Base-by-base conservation (phyloP, 148 eudicot species). In the Amaranthus cruentus region DNA sequence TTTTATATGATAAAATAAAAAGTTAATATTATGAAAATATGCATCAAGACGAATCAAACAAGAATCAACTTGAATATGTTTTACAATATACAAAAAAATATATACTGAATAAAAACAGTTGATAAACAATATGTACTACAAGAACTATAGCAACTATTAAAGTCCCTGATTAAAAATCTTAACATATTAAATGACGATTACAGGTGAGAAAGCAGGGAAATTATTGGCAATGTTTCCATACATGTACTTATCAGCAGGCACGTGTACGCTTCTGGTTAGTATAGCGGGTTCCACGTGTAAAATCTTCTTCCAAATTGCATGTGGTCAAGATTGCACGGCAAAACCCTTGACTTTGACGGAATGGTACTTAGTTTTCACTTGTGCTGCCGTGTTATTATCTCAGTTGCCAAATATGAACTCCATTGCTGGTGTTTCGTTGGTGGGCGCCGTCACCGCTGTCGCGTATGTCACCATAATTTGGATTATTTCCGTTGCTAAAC, bases 321-420 rank as follows among this genome's bases (percentile, higher is more conserved):
- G 98, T 54, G 89, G 87, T 6, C 51, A 86, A 0, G 68, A 64
- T 1, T 90, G 96, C 66, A 66, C 80, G 2, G 62, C 77, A 9
- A 77, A 82, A 47, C 82, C 85, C 42, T 70, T 89, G 6, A 87
- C 96, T 3, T 68, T 67, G 5, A 87, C 81, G 21, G 98, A 93
- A 72, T 93, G 98, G 98, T 89, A 86, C 86, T 71, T 93, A 53
- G 85, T 93, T 5, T 91, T 93, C 48, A 93, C 98, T 6, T 81
- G 88, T 53, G 85, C 78, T 1, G 98, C 96, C 10, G 84, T 93
- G 56, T 10, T 93, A 9, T 77, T 93, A 14, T 86, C 98, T 62
- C 96, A 90, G 78, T 81, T 93, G 18, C 98, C 98, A 2, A 93
- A 93, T 78, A 72, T 93, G 72, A 93, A 93, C 83, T 90, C 98